Conservation (phyloP, 768 basidiomycete genomes). For the Nidularia sp. region DNA sequence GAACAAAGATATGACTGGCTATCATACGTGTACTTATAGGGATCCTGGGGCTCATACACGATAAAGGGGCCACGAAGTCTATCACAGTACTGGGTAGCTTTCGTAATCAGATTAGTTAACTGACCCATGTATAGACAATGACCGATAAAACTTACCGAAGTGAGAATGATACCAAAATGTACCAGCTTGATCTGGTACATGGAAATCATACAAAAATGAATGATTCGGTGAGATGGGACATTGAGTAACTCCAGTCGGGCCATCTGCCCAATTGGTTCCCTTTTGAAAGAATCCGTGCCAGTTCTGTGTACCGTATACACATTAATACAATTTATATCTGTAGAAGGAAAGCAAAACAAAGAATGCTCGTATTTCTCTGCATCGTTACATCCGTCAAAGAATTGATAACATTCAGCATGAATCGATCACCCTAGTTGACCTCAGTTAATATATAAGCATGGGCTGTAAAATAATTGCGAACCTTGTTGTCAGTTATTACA, state of each 20-base stretch:
- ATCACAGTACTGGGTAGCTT: conserved; percentile 25
- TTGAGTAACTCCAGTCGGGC: conserved; percentile 30
- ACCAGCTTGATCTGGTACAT: conserved; percentile 30
- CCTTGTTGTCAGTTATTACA: conserved; percentile 1
- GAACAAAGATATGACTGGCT: too few relatives aligned
- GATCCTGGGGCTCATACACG: conserved; percentile 35
- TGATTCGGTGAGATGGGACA: conserved; percentile 36
- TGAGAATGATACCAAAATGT: conserved; percentile 38
- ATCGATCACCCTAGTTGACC: conserved; percentile 11
- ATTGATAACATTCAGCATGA: conserved; percentile 17
- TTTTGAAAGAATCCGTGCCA: conserved; percentile 26
- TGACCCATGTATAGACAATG: neutral
- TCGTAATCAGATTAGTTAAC: neutral
- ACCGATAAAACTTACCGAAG: conserved; percentile 4
- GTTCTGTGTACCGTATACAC: conserved; percentile 11
- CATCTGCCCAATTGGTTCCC: conserved; percentile 21
- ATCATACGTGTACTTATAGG: conserved; percentile 11
- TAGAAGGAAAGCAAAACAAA: conserved; percentile 1
- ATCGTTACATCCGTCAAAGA: conserved; percentile 13
- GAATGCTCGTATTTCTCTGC: conserved; percentile 17
- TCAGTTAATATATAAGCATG: neutral
- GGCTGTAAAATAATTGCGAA: too few relatives aligned
- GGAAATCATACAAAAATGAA: conserved; percentile 37
- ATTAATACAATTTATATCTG: neutral
- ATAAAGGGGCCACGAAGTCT: conserved; percentile 35